Evolutionary conservation across 805 yeast species (phyloP), one percentile per base, ranked within the genome.

Genomic region (Kodamaea fukazawae): DNA sequence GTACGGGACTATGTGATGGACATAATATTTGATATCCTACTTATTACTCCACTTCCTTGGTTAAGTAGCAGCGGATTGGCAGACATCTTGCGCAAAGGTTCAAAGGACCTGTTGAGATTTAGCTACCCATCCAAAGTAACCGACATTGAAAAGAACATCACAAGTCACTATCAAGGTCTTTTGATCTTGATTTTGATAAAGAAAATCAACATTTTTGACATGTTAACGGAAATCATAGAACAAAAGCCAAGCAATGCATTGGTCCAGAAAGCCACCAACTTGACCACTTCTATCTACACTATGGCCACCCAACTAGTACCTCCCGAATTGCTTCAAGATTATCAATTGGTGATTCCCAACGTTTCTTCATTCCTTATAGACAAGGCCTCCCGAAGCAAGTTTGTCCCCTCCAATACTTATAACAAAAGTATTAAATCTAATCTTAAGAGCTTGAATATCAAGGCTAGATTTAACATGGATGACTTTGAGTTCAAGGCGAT

Each of bases 81-180:
- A 25, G 60, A 45, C 8, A 45, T 29, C 7, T 44, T 63, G 2
- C 41, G 32, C 7, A 42, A 45, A 23, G 41, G 42, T 15, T 41
- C 27, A 9, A 15, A 29, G 25, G 31, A 18, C 9, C 13, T 16
- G 7, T 20, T 26, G 11, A 28, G 20, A 13, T 35, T 28, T 16
- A 7, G 16, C 8, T 35, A 29, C 20, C 28, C 15, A 3, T 13
- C 20, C 20, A 23, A 32, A 8, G 32, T 16, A 7, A 26, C 34
- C 6, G 42, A 33, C 22, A 63, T 63, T 16, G 78, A 76, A 42
- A 55, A 65, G 12, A 54, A 66, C 16, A 55, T 78, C 20, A 51
- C 76, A 1, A 78, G 79, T 29, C 96, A 90, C 47, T 82, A 77
- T 51, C 70, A 80, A 3, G 83, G 95, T 0, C 55, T 86, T 3